Evolutionary conservation across 306 rosid species (phyloP).

Genomic region (Quercus gilva): DNA sequence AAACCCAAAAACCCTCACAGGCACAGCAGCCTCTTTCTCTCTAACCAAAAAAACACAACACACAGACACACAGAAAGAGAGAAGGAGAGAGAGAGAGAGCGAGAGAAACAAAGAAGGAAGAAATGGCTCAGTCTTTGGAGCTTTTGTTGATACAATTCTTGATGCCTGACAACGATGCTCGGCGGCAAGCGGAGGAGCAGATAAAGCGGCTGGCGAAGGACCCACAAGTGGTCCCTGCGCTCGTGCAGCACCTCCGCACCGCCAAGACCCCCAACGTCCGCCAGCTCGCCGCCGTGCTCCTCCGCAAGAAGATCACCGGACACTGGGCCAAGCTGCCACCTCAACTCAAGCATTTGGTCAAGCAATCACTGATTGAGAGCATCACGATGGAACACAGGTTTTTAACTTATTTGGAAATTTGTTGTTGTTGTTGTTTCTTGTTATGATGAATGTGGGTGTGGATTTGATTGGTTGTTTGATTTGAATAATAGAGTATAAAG

Average conservation of each 20-base stretch:
- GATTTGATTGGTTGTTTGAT: too few relatives aligned
- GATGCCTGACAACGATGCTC: conserved; percentile 97
- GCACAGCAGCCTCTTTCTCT: too few relatives aligned
- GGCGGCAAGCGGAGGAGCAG: conserved; percentile 99
- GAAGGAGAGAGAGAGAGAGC: neutral
- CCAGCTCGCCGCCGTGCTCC: conserved; percentile 88
- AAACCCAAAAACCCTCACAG: conserved; percentile 25
- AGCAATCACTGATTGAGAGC: conserved; percentile 79
- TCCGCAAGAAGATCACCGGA: conserved; percentile 96
- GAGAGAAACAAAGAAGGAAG: neutral
- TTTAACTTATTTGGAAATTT: too few relatives aligned
- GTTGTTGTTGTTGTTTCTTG: too few relatives aligned
- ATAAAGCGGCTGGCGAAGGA: conserved; percentile 91
- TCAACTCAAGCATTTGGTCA: conserved; percentile 63
- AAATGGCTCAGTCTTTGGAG: conserved; percentile 90
- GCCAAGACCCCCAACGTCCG: conserved; percentile 98
- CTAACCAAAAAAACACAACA: neutral
- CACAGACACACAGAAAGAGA: neutral
- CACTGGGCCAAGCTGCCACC: conserved; percentile 97
- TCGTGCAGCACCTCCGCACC: conserved; percentile 86
- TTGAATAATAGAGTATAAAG: too few relatives aligned
- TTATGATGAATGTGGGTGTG: too few relatives aligned
- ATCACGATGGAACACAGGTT: conserved; percentile 94
- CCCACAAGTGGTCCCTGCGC: conserved; percentile 89
- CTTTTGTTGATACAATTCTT: conserved; percentile 84